Base-by-base conservation (phyloP, 1,284 basidiomycete genomes). In the Ceratobasidium sp. region DNA sequence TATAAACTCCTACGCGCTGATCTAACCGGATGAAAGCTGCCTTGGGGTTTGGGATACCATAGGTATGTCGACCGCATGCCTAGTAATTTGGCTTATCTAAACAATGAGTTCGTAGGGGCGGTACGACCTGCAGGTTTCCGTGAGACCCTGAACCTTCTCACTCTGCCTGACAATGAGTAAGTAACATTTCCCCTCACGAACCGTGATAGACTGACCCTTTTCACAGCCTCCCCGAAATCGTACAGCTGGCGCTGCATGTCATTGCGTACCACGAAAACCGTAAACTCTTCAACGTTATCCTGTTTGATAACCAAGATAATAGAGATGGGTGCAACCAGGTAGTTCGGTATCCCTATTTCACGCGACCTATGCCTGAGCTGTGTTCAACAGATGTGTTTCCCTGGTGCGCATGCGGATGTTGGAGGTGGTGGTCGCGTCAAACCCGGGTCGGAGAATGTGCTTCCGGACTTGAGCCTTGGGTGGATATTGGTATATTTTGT, bases 231-330 rank as follows among this genome's bases (percentile, higher is more conserved):
- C 64, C 73, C 15, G 52, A 54, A 3, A 77, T 61, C 28, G 74
- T 79, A n/a, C 44, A 79, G n/a, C 40, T 33, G 1, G 78, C 78
- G 7, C 42, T 78, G 20, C 78, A 79, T 33, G 78, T 38, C 1
- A 38, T 79, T 20, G 59, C 77, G 17, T 66, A 79, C n/a, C 64
- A 79, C 38, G 78, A 79, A 48, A 70, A 79, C 33, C 50, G 78
- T 6, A 67, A 46, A 50, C 70, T 59, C 9, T 78, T 79, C 15
- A 38, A 50, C 26, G 46, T 54, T 6, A 59, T 26, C 2, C 28
- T 79, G 9, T 78, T 76, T 38, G 26, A 76, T 20, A 15, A 9
- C n/a, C n/a, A 48, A 44, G 17, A 26, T 38, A 50, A 65, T 20
- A 46, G 64, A 26, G 7, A 56, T 13, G 12, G 17, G 17, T 54